phyloP scores from a whole-genome alignment of 441 rosid species.

The Populus tomentosa region DNA sequence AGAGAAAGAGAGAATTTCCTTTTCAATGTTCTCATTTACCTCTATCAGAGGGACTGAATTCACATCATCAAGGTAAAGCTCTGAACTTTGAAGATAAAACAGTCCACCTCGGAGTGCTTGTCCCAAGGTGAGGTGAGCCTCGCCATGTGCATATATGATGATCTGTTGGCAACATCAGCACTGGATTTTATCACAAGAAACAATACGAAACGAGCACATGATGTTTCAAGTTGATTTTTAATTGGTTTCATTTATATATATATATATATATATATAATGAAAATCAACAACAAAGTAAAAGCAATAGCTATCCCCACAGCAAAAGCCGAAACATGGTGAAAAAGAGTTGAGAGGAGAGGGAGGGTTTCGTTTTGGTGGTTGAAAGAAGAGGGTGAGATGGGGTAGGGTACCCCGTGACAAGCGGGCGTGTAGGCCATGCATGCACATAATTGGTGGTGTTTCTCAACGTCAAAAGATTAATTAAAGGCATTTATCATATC shows the following conservation, averaged over 20 bases:
- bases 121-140: background rate
- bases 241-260: no score
- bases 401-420: background rate
- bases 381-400: background rate
- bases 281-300: no score
- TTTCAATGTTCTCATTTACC: background rate
- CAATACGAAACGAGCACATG: background rate
- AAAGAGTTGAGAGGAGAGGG: no score
- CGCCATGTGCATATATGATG: background rate
- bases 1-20: background rate
- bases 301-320: background rate
- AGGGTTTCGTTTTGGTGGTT: background rate
- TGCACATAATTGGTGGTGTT: background rate
- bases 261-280: no score
- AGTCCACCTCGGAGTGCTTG: background rate
- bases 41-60: background rate
- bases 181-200: background rate
- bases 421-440: constrained; percentile 1
- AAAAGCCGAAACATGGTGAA: background rate
- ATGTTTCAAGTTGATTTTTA: background rate
- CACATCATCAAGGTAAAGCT: background rate
- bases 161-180: background rate
- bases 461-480: background rate
- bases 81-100: background rate
- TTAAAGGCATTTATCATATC: background rate